phyloP scores from a whole-genome alignment of 768 basidiomycete species.

The Galerina sulciceps region DNA sequence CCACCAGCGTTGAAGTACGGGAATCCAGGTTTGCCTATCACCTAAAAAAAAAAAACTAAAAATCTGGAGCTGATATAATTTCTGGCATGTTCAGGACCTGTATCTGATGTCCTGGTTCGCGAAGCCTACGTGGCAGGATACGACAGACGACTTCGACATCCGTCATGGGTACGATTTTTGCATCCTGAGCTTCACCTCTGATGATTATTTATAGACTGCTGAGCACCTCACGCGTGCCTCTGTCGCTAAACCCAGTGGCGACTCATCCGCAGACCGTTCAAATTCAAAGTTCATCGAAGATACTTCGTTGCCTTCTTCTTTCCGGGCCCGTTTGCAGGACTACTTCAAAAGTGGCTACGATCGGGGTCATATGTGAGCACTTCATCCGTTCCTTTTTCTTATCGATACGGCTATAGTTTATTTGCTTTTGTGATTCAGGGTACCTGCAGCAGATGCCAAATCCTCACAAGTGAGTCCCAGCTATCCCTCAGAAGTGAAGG shows the following conservation, averaged over 20 bases:
- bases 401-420: neutral
- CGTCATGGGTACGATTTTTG: slow-evolving; percentile 88
- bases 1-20: slow-evolving; percentile 71
- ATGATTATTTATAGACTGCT: slow-evolving; percentile 93
- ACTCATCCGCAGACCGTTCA: slow-evolving; percentile 63
- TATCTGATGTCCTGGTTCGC: slow-evolving; percentile 78
- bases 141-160: slow-evolving; percentile 88
- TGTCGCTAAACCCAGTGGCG: slow-evolving; percentile 46
- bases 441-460: slow-evolving; percentile 96
- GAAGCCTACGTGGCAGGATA: slow-evolving; percentile 90
- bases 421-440: slow-evolving; percentile 50
- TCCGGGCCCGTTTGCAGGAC: slow-evolving; percentile 85
- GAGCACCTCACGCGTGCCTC: slow-evolving; percentile 89
- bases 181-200: too few species aligned
- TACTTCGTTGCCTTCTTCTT: slow-evolving; percentile 69
- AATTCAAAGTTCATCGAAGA: slow-evolving; percentile 88
- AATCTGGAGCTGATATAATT: neutral
- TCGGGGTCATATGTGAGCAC: slow-evolving; percentile 89
- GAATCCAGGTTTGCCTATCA: slow-evolving; percentile 65
- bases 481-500: neutral
- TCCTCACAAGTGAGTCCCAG: slow-evolving; percentile 69
- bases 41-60: neutral
- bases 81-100: slow-evolving; percentile 66
- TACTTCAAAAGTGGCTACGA: slow-evolving; percentile 96
- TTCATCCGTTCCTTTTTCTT: neutral